Conservation (phyloP, 768 basidiomycete species). For the Baorangia bicolor region DNA sequence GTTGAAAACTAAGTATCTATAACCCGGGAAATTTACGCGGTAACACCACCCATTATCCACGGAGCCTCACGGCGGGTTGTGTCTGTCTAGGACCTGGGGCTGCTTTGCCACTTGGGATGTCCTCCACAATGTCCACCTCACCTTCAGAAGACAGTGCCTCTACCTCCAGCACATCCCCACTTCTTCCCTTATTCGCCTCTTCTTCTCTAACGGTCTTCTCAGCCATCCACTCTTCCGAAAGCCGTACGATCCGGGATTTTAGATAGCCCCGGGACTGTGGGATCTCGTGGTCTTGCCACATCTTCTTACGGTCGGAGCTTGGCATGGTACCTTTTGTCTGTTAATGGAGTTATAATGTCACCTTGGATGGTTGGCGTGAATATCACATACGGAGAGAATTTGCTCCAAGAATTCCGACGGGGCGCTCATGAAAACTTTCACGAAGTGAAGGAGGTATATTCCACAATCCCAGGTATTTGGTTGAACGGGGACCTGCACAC, state of each 20-base stretch:
- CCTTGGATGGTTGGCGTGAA: neutral
- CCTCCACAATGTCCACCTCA: constrained; percentile 41
- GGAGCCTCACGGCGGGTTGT: constrained; percentile 24
- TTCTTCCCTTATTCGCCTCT: constrained; percentile 30
- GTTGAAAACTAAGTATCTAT: constrained; percentile 5
- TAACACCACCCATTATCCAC: constrained; percentile 22
- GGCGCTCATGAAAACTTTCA: constrained; percentile 68
- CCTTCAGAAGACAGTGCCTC: constrained; percentile 35
- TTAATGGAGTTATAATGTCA: constrained; percentile 8
- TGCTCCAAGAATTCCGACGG: constrained; percentile 50
- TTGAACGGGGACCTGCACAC: constrained; percentile 76
- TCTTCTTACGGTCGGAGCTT: constrained; percentile 39
- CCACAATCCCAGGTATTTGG: constrained; percentile 93
- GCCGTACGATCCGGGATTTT: constrained; percentile 36
- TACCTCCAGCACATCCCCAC: constrained; percentile 14
- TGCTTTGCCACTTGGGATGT: constrained; percentile 15
- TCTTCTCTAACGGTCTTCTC: constrained; percentile 41
- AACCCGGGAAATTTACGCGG: no score
- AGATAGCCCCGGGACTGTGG: constrained; percentile 48
- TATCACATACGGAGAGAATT: constrained; percentile 39
- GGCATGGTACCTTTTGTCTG: constrained; percentile 33
- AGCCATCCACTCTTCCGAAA: constrained; percentile 57
- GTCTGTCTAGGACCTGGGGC: constrained; percentile 10
- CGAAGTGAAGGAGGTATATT: constrained; percentile 86
- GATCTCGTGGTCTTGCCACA: constrained; percentile 56